These are phyloP conservation scores for Isoetes engelmannii DNA, from an alignment of 83 land plant genomes.

Conservation along the genomic window DNA sequence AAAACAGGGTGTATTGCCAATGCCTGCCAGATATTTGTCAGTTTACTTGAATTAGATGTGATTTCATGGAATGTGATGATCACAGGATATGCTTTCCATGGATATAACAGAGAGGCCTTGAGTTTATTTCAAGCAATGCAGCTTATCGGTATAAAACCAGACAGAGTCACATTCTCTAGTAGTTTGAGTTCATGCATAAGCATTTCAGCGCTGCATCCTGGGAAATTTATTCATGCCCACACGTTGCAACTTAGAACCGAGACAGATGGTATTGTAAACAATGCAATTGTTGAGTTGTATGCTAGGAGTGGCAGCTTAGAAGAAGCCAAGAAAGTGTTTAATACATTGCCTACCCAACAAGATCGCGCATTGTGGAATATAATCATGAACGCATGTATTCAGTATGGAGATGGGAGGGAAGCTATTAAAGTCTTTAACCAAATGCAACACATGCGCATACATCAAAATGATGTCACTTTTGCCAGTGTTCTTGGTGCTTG, in stretches of 20 bases:
- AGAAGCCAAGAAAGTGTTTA: conserved; percentile 18
- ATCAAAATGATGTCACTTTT: too few species aligned
- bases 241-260: conserved; percentile 8
- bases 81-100: conserved; percentile 7
- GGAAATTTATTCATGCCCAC: conserved; percentile 1
- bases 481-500: too few species aligned
- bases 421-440: conserved; percentile 17
- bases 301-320: conserved; percentile 8
- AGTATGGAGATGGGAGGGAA: conserved; percentile 7
- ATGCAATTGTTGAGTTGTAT: conserved; percentile 20
- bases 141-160: not conserved
- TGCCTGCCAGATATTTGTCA: conserved; percentile 7
- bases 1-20: conserved; percentile 34
- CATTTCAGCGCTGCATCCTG: conserved; percentile 1
- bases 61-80: conserved; percentile 7
- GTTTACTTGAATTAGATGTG: not conserved
- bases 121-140: not conserved
- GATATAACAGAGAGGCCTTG: not conserved
- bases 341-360: conserved; percentile 12
- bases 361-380: conserved; percentile 21
- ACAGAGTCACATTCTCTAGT: not conserved
- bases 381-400: conserved; percentile 23
- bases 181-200: not conserved
- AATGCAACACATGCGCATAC: conserved; percentile 10
- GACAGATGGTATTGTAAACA: conserved; percentile 15